Conservation (phyloP, 1,139 yeast genomes). For the Hansenula anomala region DNA sequence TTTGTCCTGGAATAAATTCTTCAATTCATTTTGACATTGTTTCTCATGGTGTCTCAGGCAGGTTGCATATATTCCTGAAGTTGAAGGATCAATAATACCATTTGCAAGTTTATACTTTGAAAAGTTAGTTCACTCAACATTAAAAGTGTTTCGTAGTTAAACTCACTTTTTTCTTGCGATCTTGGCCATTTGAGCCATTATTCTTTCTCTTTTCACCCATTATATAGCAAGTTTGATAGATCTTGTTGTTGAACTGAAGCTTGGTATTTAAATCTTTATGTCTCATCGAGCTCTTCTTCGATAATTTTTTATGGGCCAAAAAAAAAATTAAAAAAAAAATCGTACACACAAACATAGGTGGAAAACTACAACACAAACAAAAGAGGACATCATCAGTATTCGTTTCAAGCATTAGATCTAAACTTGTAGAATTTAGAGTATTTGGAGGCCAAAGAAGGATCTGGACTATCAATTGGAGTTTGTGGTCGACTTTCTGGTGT, state of each 20-base stretch:
- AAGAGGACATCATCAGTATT: neutral
- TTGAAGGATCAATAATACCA: slow-evolving; percentile 68
- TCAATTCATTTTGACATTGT: slow-evolving; percentile 69
- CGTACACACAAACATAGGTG: neutral
- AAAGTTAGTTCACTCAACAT: too few species aligned
- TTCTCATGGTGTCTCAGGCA: slow-evolving; percentile 77
- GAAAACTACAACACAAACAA: neutral
- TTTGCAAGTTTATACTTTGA: slow-evolving; percentile 36
- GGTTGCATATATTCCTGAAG: slow-evolving; percentile 82
- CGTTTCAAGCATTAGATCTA: slow-evolving; percentile 1
- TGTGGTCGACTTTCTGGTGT: neutral
- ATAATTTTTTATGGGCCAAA: too few species aligned
- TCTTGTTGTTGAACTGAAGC: neutral
- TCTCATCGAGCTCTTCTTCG: too few species aligned
- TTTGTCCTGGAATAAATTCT: slow-evolving; percentile 55
- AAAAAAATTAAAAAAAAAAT: neutral
- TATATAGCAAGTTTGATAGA: neutral
- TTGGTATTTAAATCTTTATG: too few species aligned
- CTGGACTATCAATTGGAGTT: neutral
- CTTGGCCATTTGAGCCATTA: slow-evolving; percentile 18
- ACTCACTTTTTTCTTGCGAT: slow-evolving; percentile 18
- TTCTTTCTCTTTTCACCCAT: slow-evolving; percentile 35
- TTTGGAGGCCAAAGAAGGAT: neutral
- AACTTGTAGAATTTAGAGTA: neutral
- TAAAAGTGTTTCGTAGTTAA: too few species aligned